Percentiles rank a stretch among this genome's conserved stretches.
Evolutionary conservation across 2,329 filamentous ascomycete genomes (phyloP).

Genomic region (Cladosporium sp.): DNA sequence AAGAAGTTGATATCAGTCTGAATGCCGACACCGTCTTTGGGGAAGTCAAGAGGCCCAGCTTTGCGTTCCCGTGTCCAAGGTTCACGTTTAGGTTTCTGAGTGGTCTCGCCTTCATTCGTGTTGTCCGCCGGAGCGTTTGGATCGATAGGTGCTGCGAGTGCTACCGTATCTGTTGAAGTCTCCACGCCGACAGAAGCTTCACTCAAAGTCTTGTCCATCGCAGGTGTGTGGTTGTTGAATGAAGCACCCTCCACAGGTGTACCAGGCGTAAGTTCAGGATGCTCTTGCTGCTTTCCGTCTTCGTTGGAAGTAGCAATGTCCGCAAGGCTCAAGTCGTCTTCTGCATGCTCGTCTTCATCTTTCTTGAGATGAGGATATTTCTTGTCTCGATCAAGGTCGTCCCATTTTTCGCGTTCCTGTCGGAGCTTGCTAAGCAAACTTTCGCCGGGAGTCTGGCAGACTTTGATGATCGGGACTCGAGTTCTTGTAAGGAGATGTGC

Average conservation of each 20-base stretch:
- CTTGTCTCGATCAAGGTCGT: constrained; percentile 54
- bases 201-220: background rate
- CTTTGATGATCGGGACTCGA: constrained; percentile 82
- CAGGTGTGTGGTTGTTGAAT: background rate
- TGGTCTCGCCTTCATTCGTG: constrained; percentile 1
- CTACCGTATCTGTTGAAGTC: background rate
- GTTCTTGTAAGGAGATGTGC: constrained; percentile 77
- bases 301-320: background rate
- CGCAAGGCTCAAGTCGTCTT: constrained; percentile 7
- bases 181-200: constrained; percentile 8
- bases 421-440: constrained; percentile 63
- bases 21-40: constrained; percentile 74
- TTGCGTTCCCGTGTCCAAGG: constrained; percentile 51
- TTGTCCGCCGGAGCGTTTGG: background rate
- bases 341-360: constrained; percentile 27
- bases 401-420: constrained; percentile 71
- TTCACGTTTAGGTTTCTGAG: constrained; percentile 10
- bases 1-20: constrained; percentile 93
- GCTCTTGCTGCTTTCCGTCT: background rate
- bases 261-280: background rate
- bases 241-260: background rate
- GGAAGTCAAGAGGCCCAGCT: constrained; percentile 68
- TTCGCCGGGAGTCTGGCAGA: constrained; percentile 71
- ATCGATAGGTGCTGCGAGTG: background rate
- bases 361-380: constrained; percentile 43